phyloP scores from a whole-genome alignment of 129 eudicot species.

The Ambrosia artemisiifolia region DNA sequence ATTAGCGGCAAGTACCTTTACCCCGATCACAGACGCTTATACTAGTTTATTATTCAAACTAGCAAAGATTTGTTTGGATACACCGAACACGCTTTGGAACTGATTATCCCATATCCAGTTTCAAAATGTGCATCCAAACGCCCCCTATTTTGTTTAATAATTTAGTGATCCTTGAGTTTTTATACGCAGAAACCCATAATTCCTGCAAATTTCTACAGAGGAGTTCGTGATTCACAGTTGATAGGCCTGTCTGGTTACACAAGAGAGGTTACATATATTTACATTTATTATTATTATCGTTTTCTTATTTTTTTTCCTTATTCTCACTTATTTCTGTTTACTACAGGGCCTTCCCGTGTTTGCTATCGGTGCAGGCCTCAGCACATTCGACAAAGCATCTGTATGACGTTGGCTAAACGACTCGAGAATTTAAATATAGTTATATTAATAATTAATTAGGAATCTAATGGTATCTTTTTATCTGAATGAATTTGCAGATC shows the following conservation, averaged over 20 bases:
- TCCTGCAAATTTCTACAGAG: constrained; percentile 57
- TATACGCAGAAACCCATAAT: constrained; percentile 61
- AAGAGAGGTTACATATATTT: constrained; percentile 46
- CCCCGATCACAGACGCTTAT: not conserved
- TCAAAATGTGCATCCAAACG: not conserved
- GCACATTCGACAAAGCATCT: constrained; percentile 70
- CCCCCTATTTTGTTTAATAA: not conserved
- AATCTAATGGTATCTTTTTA: constrained; percentile 4
- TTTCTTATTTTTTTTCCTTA: not conserved
- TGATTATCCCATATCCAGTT: not conserved
- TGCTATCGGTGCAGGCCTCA: constrained; percentile 66
- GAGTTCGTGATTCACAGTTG: constrained; percentile 68
- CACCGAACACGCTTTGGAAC: not conserved
- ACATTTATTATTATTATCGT: not conserved
- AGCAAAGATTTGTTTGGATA: not conserved
- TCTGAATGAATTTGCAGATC: constrained; percentile 35
- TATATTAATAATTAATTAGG: not conserved
- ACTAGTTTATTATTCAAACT: not conserved
- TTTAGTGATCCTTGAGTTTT: constrained; percentile 5
- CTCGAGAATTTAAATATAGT: not conserved
- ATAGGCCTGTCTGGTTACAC: constrained; percentile 77
- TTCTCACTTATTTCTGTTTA: not conserved
- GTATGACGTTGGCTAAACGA: constrained; percentile 35
- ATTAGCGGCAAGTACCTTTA: constrained; percentile 47
- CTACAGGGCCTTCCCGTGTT: constrained; percentile 66